Evolutionary conservation across 306 rosid species (phyloP).

Genomic region (Fragaria ananassa): DNA sequence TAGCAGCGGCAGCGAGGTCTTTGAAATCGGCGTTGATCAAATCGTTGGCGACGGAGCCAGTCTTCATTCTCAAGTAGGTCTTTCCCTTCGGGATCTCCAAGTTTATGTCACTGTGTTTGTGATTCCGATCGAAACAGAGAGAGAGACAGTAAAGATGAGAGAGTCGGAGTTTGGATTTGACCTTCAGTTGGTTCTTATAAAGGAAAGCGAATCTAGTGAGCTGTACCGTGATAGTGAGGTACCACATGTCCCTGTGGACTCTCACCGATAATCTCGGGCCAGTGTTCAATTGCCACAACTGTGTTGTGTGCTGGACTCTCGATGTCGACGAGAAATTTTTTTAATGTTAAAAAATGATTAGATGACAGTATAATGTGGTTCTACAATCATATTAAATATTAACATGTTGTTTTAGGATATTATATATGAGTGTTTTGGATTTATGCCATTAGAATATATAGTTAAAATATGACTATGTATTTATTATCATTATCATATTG

Average conservation of each 20-base stretch:
- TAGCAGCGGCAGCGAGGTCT: conserved; percentile 46
- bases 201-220: background rate
- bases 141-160: background rate
- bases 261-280: background rate
- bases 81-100: conserved; percentile 21
- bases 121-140: background rate
- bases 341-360: too few species aligned
- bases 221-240: background rate
- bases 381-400: too few species aligned
- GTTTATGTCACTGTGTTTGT: background rate
- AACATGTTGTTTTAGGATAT: too few species aligned
- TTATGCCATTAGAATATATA: too few species aligned
- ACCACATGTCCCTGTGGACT: background rate
- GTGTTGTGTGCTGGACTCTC: background rate
- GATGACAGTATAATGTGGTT: too few species aligned
- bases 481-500: too few species aligned
- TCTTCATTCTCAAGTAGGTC: conserved; percentile 42
- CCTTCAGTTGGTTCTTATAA: background rate
- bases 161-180: background rate
- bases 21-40: conserved; percentile 56
- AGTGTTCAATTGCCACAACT: background rate
- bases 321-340: too few species aligned
- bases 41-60: conserved; percentile 35
- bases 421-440: too few species aligned
- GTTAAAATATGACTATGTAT: too few species aligned